Percentiles rank a stretch among this genome's conserved stretches.
Evolutionary conservation across 208 protist species (phyloP).

Genomic region (Porcisia hertigi): DNA sequence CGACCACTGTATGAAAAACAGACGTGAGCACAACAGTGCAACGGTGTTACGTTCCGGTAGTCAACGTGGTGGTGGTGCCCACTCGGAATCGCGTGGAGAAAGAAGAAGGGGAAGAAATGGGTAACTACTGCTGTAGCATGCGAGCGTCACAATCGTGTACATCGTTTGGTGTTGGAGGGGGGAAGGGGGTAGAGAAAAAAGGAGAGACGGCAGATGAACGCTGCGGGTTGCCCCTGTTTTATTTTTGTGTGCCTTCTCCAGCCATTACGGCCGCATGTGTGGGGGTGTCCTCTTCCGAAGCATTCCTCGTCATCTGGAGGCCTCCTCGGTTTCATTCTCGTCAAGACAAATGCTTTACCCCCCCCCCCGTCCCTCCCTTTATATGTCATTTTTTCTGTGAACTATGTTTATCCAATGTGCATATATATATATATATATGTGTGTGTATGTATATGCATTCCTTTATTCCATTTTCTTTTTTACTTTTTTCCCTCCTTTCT

Average conservation of each 20-base stretch:
- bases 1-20: too few species aligned
- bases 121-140: neutral
- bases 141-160: neutral
- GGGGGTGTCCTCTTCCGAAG: neutral
- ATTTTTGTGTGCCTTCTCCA: neutral
- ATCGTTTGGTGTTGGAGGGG: neutral
- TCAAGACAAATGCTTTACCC: too few species aligned
- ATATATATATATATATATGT: neutral
- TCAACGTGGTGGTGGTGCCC: neutral
- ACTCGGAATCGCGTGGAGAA: neutral
- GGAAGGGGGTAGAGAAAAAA: neutral
- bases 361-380: too few species aligned
- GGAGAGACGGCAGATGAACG: neutral
- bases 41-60: neutral
- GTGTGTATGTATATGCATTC: neutral
- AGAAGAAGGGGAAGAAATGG: neutral
- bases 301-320: neutral
- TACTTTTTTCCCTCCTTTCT: too few species aligned
- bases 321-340: neutral
- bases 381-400: too few species aligned
- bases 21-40: neutral
- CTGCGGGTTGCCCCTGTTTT: neutral
- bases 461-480: too few species aligned
- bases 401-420: neutral
- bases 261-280: neutral